phyloP scores from a whole-genome alignment of 768 basidiomycete genomes.

The Amanita pallidorosea region DNA sequence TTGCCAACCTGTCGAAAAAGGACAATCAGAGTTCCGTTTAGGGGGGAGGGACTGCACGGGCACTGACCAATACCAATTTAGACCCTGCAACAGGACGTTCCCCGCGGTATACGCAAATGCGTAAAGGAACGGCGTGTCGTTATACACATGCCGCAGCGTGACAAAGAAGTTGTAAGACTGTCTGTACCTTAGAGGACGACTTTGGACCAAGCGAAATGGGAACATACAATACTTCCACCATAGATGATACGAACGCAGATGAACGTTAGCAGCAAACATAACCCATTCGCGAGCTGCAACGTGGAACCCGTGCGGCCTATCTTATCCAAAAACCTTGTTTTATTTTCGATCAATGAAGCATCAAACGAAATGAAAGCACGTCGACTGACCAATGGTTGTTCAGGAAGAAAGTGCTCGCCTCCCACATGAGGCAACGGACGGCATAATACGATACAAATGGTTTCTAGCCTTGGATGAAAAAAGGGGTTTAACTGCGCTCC shows the following conservation, averaged over 20 bases:
- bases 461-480: constrained; percentile 24
- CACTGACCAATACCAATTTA: constrained; percentile 76
- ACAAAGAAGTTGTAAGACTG: constrained; percentile 61
- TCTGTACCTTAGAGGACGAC: not conserved
- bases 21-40: not conserved
- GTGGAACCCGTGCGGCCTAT: constrained; percentile 57
- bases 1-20: constrained; percentile 44
- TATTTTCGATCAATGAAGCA: not conserved
- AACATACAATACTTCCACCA: constrained; percentile 43
- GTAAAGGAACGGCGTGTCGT: constrained; percentile 41
- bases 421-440: constrained; percentile 74
- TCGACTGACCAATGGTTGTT: constrained; percentile 71
- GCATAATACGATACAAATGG: constrained; percentile 78
- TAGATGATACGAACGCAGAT: constrained; percentile 62
- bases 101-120: constrained; percentile 41
- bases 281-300: constrained; percentile 63
- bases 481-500: constrained; percentile 4
- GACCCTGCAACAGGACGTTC: constrained; percentile 54
- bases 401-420: constrained; percentile 77
- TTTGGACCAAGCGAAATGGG: not conserved
- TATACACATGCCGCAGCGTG: constrained; percentile 44
- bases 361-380: not conserved
- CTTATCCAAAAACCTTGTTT: constrained; percentile 64
- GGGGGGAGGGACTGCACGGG: not conserved
- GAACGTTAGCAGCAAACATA: constrained; percentile 56